Percentiles rank a stretch among this genome's conserved stretches.
Evolutionary conservation across 257 asterid genomes (phyloP).

Genomic region (Coffea eugenioides): DNA sequence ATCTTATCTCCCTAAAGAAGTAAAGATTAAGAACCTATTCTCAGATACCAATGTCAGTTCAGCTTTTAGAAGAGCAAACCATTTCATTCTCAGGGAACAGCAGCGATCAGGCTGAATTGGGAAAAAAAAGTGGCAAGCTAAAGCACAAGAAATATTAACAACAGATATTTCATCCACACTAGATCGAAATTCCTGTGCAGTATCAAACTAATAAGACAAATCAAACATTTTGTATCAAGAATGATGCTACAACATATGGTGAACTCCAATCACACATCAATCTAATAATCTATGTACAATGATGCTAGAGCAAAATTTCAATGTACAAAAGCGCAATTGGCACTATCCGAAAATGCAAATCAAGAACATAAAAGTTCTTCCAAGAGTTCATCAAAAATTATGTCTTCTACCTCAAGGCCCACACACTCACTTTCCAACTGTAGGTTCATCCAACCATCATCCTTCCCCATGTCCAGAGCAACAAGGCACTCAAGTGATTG

Average conservation of each 20-base stretch:
- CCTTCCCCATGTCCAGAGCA: constrained; percentile 44
- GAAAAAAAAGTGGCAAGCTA: background rate
- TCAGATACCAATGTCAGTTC: background rate
- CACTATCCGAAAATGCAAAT: background rate
- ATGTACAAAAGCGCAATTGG: background rate
- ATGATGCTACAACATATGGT: background rate
- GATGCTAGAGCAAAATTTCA: constrained; percentile 4
- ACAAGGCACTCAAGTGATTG: constrained; percentile 45
- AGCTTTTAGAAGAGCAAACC: background rate
- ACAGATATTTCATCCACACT: background rate
- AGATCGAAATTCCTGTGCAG: background rate
- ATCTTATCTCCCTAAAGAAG: background rate
- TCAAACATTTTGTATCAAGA: background rate
- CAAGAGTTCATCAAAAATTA: constrained; percentile 55
- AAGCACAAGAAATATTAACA: background rate
- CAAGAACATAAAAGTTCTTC: constrained; percentile 48
- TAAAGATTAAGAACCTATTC: background rate
- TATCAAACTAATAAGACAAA: background rate
- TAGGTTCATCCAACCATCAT: constrained; percentile 81
- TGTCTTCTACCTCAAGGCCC: constrained; percentile 64
- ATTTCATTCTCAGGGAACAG: background rate
- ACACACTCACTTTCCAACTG: constrained; percentile 60
- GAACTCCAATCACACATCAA: background rate
- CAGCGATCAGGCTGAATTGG: background rate
- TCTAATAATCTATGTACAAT: constrained; percentile 16